A percentile compares a stretch with the other conserved stretches of the same genome.
Evolutionary conservation across 352 stramenopile genomes (phyloP).

Genomic region (Phytophthora aleatoria): DNA sequence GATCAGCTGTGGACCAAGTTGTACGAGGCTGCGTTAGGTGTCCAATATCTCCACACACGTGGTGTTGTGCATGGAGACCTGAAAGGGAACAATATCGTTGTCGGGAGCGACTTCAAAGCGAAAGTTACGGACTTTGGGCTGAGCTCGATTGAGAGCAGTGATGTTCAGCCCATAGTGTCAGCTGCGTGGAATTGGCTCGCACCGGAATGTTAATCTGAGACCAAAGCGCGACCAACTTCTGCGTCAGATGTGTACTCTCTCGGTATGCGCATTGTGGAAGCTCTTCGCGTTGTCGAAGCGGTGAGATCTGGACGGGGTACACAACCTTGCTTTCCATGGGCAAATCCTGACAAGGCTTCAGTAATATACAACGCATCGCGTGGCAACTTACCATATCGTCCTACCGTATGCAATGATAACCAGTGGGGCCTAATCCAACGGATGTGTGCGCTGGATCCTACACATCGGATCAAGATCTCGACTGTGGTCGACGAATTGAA

Average conservation of each 20-base stretch:
- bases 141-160: too few relatives aligned
- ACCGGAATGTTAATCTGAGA: constrained; percentile 23
- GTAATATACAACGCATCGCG: not conserved
- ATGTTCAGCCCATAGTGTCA: too few relatives aligned
- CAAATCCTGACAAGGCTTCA: not conserved
- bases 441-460: constrained; percentile 7
- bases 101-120: not conserved
- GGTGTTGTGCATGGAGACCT: too few relatives aligned
- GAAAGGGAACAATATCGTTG: too few relatives aligned
- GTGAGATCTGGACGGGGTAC: not conserved
- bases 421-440: constrained; percentile 6
- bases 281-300: constrained; percentile 12
- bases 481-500: not conserved
- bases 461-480: constrained; percentile 16
- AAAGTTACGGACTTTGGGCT: too few relatives aligned
- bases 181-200: too few relatives aligned
- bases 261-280: not conserved
- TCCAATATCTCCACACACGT: too few relatives aligned
- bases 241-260: too few relatives aligned
- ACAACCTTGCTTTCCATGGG: constrained; percentile 5
- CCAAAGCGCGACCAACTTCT: too few relatives aligned
- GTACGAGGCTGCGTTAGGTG: too few relatives aligned
- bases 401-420: not conserved
- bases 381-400: not conserved
- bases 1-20: not conserved